A percentile compares a stretch with the other conserved stretches of the same genome.
Conservation (phyloP, 1,284 basidiomycete genomes). For the Trichosporon coremiiforme region DNA sequence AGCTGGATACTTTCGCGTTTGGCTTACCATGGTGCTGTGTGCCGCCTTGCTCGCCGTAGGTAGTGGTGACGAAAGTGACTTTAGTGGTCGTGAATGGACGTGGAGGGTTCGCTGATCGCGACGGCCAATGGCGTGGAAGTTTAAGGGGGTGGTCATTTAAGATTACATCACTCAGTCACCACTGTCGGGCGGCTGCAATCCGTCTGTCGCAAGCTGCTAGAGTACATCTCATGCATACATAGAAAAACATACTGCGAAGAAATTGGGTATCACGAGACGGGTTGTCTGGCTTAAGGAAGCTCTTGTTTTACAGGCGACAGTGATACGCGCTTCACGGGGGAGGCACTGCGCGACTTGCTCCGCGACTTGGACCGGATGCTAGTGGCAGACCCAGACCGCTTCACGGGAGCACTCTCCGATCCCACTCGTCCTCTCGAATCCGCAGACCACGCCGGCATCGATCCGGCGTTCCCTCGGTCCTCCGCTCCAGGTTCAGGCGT, state of each 20-base stretch:
- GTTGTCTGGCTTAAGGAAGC: not conserved
- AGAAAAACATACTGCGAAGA: constrained; percentile 9
- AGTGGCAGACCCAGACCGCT: not conserved
- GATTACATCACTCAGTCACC: not conserved
- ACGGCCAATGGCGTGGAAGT: constrained; percentile 15
- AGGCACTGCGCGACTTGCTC: constrained; percentile 17
- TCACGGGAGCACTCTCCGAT: not conserved
- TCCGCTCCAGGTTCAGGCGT: not conserved
- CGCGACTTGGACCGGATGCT: constrained; percentile 15
- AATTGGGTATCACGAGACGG: constrained; percentile 13
- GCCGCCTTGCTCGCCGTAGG: constrained; percentile 18
- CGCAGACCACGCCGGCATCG: not conserved
- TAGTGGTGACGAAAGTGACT: constrained; percentile 16
- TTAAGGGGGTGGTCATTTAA: constrained; percentile 12
- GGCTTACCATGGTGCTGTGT: constrained; percentile 25
- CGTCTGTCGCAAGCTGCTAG: not conserved
- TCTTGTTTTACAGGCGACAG: constrained; percentile 28
- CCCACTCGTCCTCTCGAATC: not conserved
- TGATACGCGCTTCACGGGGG: constrained; percentile 14
- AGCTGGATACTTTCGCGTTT: not conserved
- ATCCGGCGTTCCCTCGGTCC: not conserved
- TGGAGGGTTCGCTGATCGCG: constrained; percentile 20
- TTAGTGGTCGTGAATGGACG: constrained; percentile 9
- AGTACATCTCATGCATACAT: constrained; percentile 16
- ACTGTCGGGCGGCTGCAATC: not conserved